A percentile compares a stretch with the other conserved stretches of the same genome.
phyloP scores from a whole-genome alignment of 2,329 filamentous ascomycete species.

The Fusarium circinatum region DNA sequence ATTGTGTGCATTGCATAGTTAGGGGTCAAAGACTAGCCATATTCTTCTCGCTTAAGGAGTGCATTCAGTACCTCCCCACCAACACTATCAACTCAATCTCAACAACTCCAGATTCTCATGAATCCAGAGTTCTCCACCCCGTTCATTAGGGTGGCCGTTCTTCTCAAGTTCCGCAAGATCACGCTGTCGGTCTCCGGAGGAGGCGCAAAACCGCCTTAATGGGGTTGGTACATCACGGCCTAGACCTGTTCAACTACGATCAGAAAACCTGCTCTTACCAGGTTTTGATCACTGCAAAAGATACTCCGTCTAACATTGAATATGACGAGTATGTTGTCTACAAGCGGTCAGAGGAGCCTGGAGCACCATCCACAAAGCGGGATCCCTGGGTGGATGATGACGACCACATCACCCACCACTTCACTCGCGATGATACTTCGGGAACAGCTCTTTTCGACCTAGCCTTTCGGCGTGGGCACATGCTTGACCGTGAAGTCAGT shows the following conservation, averaged over 20 bases:
- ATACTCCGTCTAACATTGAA: conserved; percentile 47
- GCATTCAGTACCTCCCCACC: neutral
- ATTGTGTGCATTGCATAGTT: neutral
- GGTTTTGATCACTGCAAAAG: conserved; percentile 47
- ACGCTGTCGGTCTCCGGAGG: conserved; percentile 40
- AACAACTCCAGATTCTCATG: conserved; percentile 29
- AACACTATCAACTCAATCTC: neutral
- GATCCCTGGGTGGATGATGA: conserved; percentile 23
- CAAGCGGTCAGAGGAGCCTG: conserved; percentile 35
- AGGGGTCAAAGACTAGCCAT: neutral
- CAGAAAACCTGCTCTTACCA: conserved; percentile 47
- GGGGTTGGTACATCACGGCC: conserved; percentile 43
- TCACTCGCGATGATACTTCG: conserved; percentile 47
- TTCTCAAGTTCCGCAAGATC: conserved; percentile 38
- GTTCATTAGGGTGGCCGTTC: conserved; percentile 39
- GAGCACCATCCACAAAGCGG: conserved; percentile 1
- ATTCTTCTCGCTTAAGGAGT: conserved; percentile 4
- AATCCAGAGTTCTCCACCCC: conserved; percentile 36
- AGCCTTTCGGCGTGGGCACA: conserved; percentile 47
- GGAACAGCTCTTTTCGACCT: conserved; percentile 48
- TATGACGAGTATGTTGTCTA: conserved; percentile 54
- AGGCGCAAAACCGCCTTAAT: conserved; percentile 41
- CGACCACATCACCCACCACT: conserved; percentile 48
- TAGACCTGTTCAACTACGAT: conserved; percentile 53
- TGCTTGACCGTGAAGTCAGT: conserved; percentile 46